A percentile compares a stretch with the other conserved stretches of the same genome.
These are phyloP conservation scores for Globisporangium irregulare DNA, from an alignment of 352 stramenopile genomes.

Conservation along the genomic window DNA sequence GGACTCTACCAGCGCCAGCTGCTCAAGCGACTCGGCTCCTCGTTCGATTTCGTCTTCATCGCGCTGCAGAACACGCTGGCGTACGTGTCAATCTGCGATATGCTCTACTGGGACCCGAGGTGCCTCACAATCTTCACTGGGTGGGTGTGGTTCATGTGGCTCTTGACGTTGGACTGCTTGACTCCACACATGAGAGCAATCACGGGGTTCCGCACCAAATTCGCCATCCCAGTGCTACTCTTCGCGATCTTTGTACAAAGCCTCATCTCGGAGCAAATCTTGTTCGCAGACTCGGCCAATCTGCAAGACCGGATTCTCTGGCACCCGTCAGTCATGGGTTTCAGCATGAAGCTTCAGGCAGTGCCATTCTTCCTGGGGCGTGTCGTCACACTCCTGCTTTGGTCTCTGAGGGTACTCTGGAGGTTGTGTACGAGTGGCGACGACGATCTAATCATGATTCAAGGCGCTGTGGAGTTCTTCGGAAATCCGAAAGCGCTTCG, in stretches of 20 bases:
- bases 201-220: background rate
- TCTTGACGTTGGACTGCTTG: slow-evolving; percentile 26
- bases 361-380: slow-evolving; percentile 10
- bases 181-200: slow-evolving; percentile 14
- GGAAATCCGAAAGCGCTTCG: slow-evolving; percentile 1
- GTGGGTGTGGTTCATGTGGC: slow-evolving; percentile 23
- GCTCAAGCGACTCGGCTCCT: too few species aligned
- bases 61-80: too few species aligned
- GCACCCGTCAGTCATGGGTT: background rate
- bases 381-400: slow-evolving; percentile 10
- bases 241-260: slow-evolving; percentile 4
- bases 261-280: background rate
- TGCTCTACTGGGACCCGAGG: too few species aligned
- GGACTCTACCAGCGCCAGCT: too few species aligned
- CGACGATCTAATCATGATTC: slow-evolving; percentile 13
- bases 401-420: slow-evolving; percentile 7
- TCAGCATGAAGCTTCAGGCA: slow-evolving; percentile 7
- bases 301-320: slow-evolving; percentile 6
- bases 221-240: slow-evolving; percentile 2
- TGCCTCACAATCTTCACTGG: background rate
- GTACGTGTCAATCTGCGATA: too few species aligned
- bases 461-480: slow-evolving; percentile 10
- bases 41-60: too few species aligned
- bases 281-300: background rate
- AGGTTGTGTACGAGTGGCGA: slow-evolving; percentile 1